Conservation (phyloP, 345 rosid species). For the Anastatica hierochuntica region DNA sequence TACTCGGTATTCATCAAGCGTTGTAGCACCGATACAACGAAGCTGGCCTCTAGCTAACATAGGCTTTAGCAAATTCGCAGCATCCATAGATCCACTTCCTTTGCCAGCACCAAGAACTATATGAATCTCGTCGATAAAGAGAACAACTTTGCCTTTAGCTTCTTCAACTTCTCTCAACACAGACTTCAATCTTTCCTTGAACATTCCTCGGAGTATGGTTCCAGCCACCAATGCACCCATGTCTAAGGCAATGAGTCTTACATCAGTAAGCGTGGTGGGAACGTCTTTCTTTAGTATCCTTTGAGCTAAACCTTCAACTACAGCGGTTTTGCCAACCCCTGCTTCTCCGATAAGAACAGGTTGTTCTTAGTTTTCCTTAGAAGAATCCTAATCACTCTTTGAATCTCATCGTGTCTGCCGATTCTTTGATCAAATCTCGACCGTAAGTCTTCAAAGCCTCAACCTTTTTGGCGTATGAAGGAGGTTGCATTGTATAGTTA, state of each 20-base stretch:
- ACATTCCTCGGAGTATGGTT: constrained; percentile 79
- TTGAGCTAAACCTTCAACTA: constrained; percentile 88
- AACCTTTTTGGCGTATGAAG: too few relatives aligned
- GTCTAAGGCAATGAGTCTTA: constrained; percentile 73
- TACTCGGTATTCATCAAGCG: constrained; percentile 80
- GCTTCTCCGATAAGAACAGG: constrained; percentile 95
- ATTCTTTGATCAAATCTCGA: constrained; percentile 87
- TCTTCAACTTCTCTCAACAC: constrained; percentile 93
- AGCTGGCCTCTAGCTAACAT: constrained; percentile 97
- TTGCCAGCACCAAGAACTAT: constrained; percentile 97
- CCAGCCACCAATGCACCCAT: constrained; percentile 90
- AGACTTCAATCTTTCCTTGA: constrained; percentile 72
- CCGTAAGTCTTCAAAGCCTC: constrained; percentile 91
- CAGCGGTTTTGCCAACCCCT: constrained; percentile 93
- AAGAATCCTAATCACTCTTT: constrained; percentile 71
- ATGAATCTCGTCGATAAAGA: constrained; percentile 91
- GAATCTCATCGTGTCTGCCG: constrained; percentile 81
- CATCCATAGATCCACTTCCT: constrained; percentile 91
- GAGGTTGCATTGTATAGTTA: too few relatives aligned
- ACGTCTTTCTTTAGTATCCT: constrained; percentile 81
- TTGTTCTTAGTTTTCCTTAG: constrained; percentile 88
- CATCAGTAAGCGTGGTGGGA: constrained; percentile 76
- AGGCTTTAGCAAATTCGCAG: constrained; percentile 87
- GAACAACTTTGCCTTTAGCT: constrained; percentile 83
- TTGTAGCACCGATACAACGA: constrained; percentile 88